Evolutionary conservation across 179 eudicot genomes (phyloP).

Genomic region (Sideroxylon spinosum): DNA sequence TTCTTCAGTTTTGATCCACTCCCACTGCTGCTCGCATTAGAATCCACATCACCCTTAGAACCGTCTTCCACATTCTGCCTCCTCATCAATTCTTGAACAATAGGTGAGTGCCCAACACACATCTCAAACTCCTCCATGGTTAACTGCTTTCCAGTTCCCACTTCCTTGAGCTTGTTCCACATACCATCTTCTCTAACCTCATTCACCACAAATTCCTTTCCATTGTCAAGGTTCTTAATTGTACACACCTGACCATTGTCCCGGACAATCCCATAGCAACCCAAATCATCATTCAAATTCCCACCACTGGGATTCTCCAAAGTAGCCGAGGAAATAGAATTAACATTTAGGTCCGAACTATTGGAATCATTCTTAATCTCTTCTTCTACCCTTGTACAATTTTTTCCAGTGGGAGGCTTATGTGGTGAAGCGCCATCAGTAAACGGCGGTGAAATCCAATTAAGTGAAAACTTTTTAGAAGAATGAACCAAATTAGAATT

Average conservation of each 20-base stretch:
- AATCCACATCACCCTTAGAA: slow-evolving; percentile 30
- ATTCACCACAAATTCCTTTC: slow-evolving; percentile 86
- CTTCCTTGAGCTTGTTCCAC: slow-evolving; percentile 80
- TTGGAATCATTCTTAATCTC: slow-evolving; percentile 25
- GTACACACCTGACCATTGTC: slow-evolving; percentile 38
- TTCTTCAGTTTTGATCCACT: slow-evolving; percentile 58
- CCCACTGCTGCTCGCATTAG: slow-evolving; percentile 32
- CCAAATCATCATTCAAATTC: slow-evolving; percentile 20
- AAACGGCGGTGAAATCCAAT: slow-evolving; percentile 32
- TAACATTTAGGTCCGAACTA: slow-evolving; percentile 12
- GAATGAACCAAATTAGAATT: slow-evolving; percentile 7
- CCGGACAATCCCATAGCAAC: slow-evolving; percentile 23
- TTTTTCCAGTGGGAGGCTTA: slow-evolving; percentile 43
- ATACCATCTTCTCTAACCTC: slow-evolving; percentile 77
- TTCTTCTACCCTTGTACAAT: slow-evolving; percentile 20
- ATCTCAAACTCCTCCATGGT: slow-evolving; percentile 90
- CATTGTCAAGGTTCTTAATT: slow-evolving; percentile 80
- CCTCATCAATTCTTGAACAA: slow-evolving; percentile 89
- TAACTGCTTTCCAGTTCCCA: slow-evolving; percentile 79
- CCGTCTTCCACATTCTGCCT: slow-evolving; percentile 75
- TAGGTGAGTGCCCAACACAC: slow-evolving; percentile 83
- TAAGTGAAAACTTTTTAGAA: slow-evolving; percentile 27
- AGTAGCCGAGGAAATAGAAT: slow-evolving; percentile 3
- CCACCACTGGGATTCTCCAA: slow-evolving; percentile 14
- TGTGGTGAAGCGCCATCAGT: slow-evolving; percentile 28